Base-by-base conservation (phyloP, 2,329 filamentous ascomycete species). In the Sclerotinia spermophila region DNA sequence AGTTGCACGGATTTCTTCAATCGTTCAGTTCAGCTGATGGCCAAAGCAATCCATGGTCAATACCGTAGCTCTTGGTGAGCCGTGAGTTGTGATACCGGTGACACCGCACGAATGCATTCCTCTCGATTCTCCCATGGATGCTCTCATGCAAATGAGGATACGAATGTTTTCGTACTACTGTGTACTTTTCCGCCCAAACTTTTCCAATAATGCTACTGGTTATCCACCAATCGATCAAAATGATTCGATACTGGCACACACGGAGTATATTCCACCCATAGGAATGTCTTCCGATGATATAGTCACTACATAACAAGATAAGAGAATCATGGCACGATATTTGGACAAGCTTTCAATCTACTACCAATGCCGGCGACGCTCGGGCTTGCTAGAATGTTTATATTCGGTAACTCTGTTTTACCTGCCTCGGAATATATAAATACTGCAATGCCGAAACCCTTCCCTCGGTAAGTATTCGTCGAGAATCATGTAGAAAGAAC, bases 41-140 rank as follows among this genome's bases (percentile, higher is more conserved):
- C 27, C 40, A 62, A 17, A 45, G 42, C 59, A 45, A 45, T 45
- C 40, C 40, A 53, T 53, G 45, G 44, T 1, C 33, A 53, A 44
- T 44, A n/a, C 5, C 38, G 56, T 59, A n/a, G 53, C 53, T 27
- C n/a, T 53, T 55, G 56, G 15, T 59, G 35, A 38, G 56, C 13
- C 13, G n/a, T 53, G 48, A 51, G 55, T 58, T 15, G 33, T 58
- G 56, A n/a, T 17, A 59, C n/a, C 35, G 33, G 45, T 65, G 62
- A 65, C n/a, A 65, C 45, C 45, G 45, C 45, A 53, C 62, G 33
- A 53, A 53, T 53, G 45, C 45, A 51, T 65, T 53, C 24, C 13
- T 44, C 27, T 33, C 27, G 17, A 30, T 65, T 15, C 15, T 60
- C n/a, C 33, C 19, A 53, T 53, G 8, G 24, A 38, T n/a, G 56